Evolutionary conservation across 306 rosid genomes (phyloP).

Genomic region (Myrica gale): DNA sequence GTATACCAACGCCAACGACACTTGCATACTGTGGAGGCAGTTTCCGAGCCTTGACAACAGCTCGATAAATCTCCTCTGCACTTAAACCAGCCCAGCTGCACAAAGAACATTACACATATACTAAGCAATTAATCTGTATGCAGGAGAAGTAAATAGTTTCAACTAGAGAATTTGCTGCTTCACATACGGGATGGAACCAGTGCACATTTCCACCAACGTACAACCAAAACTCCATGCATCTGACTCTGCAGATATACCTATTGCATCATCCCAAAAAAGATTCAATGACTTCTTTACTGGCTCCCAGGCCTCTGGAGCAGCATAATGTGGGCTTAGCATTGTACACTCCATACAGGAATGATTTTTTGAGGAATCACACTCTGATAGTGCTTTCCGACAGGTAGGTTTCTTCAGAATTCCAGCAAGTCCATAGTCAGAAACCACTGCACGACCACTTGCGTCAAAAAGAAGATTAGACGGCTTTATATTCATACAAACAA

Average conservation of each 20-base stretch:
- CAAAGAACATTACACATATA: constrained; percentile 33
- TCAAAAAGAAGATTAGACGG: constrained; percentile 98
- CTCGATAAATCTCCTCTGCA: constrained; percentile 86
- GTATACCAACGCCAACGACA: constrained; percentile 97
- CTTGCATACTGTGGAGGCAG: constrained; percentile 97
- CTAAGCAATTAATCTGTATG: constrained; percentile 30
- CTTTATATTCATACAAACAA: constrained; percentile 94
- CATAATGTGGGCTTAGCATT: constrained; percentile 94
- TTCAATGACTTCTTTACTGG: constrained; percentile 86
- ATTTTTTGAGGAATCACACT: constrained; percentile 70
- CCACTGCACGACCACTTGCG: constrained; percentile 77
- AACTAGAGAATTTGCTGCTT: constrained; percentile 42
- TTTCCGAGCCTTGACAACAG: constrained; percentile 78
- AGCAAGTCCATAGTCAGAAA: constrained; percentile 98
- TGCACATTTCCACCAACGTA: constrained; percentile 99
- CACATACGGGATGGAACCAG: constrained; percentile 98
- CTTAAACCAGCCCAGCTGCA: constrained; percentile 97
- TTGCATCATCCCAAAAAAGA: constrained; percentile 93
- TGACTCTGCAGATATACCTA: constrained; percentile 92
- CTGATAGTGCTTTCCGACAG: constrained; percentile 83
- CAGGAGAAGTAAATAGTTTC: constrained; percentile 25
- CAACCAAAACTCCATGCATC: constrained; percentile 99
- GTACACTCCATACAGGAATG: constrained; percentile 99
- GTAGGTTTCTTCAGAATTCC: constrained; percentile 84
- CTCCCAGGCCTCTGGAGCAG: constrained; percentile 99